Conservation (phyloP, 306 rosid genomes). For the Arachis stenosperma region DNA sequence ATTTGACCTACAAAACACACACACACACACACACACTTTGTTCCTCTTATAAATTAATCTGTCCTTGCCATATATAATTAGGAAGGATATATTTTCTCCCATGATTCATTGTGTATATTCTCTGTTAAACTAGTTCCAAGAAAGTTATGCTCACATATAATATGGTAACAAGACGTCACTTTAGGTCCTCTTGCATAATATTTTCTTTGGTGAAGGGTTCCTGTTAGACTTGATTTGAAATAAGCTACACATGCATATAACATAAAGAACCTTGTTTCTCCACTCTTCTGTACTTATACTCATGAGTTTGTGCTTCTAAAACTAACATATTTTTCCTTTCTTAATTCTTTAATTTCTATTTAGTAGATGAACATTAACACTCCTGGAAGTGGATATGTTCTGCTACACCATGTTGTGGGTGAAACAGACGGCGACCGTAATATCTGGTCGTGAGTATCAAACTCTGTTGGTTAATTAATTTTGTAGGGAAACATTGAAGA, state of each 20-base stretch:
- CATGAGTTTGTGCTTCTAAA: neutral
- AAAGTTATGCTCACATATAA: conserved; percentile 15
- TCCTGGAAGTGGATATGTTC: conserved; percentile 80
- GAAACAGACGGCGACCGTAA: conserved; percentile 79
- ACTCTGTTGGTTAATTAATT: conserved; percentile 14
- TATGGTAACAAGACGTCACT: neutral
- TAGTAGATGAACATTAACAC: conserved; percentile 53
- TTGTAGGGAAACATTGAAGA: neutral
- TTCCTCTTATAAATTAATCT: neutral
- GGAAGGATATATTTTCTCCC: neutral
- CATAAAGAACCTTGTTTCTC: neutral
- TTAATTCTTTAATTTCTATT: neutral
- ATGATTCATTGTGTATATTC: neutral
- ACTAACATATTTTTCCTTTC: neutral
- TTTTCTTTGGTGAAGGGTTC: neutral
- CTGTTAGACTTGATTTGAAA: neutral
- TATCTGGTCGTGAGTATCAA: conserved; percentile 64
- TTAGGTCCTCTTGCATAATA: neutral
- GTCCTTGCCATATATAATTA: neutral
- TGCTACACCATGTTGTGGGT: conserved; percentile 81
- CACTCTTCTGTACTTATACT: neutral
- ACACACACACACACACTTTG: too few species aligned
- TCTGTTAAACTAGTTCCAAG: neutral
- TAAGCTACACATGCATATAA: neutral
- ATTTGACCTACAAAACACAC: neutral